Evolutionary conservation across 768 basidiomycete genomes (phyloP), one percentile per base, ranked within the genome.

Genomic region (Fomitopsis pulvina): DNA sequence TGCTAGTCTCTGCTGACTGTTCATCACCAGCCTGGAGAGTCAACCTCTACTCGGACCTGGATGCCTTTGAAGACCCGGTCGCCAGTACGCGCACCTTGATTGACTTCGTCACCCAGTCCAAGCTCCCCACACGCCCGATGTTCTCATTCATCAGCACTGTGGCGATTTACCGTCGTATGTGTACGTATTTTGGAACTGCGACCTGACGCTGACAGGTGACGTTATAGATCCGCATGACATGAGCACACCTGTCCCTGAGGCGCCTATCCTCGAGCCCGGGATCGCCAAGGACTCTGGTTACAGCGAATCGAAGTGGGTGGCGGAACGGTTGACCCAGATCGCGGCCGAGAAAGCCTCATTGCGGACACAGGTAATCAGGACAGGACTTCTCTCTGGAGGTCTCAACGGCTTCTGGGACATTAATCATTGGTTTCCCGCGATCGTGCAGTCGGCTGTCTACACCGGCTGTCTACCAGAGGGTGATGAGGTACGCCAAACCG

Each of bases 351-450:
- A 63, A 25, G 24, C 29, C 9, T 67, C 69, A 0, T 34, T 57
- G 0, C 52, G 75, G 4, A 50, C 52, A 1, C 53, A 66, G 2
- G 50, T 68, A 11, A 63, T 70, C 8, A 69, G 76, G 2, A 60
- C 73, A 20, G 76, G 74, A 3, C 75, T 76, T 58, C 54, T 77
- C 2, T 63, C 63, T 20, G 76, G 75, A 5, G 63, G 60, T 11
- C 18, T 41, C 8, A 71, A 69, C 48, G 75, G 76, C 0, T 56
- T 55, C 16, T 77, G 76, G 76, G 73, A 69, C 50, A 51, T 60
- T 5, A 55, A 48, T 2, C 75, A 77, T 48, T 77, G 76, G 76
- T 60, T 76, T 20, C 74, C 75, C 0, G 58, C 60, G 25, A 51
- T 76, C 9, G 58, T 75, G 3, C 62, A 63, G 30, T 47, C 46